phyloP scores from a whole-genome alignment of 2,329 filamentous ascomycete species.

The Zasmidium cellare region DNA sequence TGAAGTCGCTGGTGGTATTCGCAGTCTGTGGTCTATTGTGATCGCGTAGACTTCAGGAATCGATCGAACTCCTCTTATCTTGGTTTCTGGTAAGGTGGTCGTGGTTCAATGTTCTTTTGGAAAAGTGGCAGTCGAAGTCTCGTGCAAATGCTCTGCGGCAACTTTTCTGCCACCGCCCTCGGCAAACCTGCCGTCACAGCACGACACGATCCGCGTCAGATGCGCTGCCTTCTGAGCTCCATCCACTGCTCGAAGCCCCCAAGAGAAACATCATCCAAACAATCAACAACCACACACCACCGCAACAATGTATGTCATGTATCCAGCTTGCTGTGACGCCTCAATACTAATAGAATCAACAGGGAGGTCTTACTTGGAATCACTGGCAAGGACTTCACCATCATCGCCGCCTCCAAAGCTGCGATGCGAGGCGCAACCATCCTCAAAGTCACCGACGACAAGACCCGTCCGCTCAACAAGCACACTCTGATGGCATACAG shows the following conservation, averaged over 20 bases:
- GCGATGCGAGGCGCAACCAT: slow-evolving; percentile 97
- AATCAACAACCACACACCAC: slow-evolving; percentile 6
- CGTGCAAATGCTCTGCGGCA: not conserved
- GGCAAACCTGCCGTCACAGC: not conserved
- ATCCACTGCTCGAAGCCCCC: slow-evolving; percentile 2
- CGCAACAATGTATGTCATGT: slow-evolving; percentile 21
- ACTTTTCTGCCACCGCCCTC: slow-evolving; percentile 5
- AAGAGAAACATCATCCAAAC: slow-evolving; percentile 15
- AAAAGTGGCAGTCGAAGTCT: not conserved
- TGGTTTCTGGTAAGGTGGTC: not conserved
- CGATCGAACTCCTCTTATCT: not conserved
- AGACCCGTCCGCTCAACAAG: slow-evolving; percentile 89
- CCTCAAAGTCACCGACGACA: slow-evolving; percentile 93
- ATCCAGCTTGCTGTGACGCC: not conserved
- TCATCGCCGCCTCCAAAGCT: slow-evolving; percentile 96
- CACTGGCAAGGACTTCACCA: slow-evolving; percentile 98
- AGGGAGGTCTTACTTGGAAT: slow-evolving; percentile 99
- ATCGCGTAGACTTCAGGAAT: not conserved
- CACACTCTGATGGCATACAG: slow-evolving; percentile 94
- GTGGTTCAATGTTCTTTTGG: not conserved
- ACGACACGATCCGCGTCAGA: slow-evolving; percentile 7
- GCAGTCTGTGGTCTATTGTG: not conserved
- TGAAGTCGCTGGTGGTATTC: not conserved
- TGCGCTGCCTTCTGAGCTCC: slow-evolving; percentile 9
- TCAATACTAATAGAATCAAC: slow-evolving; percentile 6